A percentile compares a stretch with the other conserved stretches of the same genome.
These are phyloP conservation scores for Colletotrichum scovillei DNA, from an alignment of 2,329 filamentous ascomycete species.

Conservation along the genomic window DNA sequence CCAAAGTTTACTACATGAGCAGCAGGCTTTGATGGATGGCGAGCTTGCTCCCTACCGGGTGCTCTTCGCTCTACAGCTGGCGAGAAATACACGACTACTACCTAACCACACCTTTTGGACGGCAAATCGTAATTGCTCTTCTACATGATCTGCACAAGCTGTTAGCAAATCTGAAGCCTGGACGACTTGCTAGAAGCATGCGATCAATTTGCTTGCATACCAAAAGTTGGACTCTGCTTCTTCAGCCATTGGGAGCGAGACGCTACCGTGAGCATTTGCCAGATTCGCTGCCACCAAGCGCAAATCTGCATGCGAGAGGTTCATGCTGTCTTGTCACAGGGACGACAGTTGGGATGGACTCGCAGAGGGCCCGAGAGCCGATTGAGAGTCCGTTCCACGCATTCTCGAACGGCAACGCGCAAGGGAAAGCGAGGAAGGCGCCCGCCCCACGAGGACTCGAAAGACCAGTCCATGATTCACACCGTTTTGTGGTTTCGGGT, in stretches of 20 bases:
- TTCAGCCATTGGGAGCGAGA: too few species aligned
- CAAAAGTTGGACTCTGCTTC: background rate
- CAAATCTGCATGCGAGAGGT: constrained; percentile 7
- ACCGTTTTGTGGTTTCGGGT: background rate
- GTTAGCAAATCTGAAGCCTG: background rate
- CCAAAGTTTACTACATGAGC: background rate
- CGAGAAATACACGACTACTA: background rate
- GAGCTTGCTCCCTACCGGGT: background rate
- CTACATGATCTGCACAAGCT: background rate
- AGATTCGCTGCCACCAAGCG: background rate
- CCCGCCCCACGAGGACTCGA: background rate
- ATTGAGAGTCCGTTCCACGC: background rate
- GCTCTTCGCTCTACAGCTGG: background rate
- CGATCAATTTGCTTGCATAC: background rate
- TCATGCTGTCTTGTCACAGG: constrained; percentile 28
- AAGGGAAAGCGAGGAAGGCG: background rate
- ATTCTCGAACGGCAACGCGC: background rate
- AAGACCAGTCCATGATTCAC: background rate
- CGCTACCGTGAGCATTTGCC: background rate
- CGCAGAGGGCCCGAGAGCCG: constrained; percentile 3
- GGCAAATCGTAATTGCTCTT: background rate
- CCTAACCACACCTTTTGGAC: too few species aligned
- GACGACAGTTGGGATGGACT: background rate
- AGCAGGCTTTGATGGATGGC: background rate
- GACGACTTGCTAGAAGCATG: background rate